Percentiles rank a stretch among this genome's conserved stretches.
These are phyloP conservation scores for Hemileccinum impolitum DNA, from an alignment of 768 basidiomycete species.

Conservation along the genomic window DNA sequence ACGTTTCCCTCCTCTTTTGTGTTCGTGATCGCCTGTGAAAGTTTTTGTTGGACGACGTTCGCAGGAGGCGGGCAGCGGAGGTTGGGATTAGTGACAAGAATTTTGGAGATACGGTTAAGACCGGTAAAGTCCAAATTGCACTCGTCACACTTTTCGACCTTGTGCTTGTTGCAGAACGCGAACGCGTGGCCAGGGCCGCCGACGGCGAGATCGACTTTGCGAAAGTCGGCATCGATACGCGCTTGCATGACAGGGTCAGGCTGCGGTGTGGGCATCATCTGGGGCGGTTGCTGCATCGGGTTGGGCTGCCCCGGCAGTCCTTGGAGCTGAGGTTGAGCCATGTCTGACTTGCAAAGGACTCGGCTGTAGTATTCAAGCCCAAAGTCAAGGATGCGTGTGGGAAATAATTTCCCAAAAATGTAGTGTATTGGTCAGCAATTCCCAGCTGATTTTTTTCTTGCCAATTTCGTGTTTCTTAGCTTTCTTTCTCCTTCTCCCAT, in stretches of 20 bases:
- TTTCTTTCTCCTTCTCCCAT: slow-evolving; percentile 26
- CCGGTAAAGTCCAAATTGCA: slow-evolving; percentile 72
- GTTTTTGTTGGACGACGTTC: slow-evolving; percentile 69
- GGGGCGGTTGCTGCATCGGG: slow-evolving; percentile 36
- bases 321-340: slow-evolving; percentile 66
- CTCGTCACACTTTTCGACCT: slow-evolving; percentile 66
- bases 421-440: slow-evolving; percentile 24
- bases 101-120: slow-evolving; percentile 73
- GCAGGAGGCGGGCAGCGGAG: slow-evolving; percentile 79
- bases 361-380: no score
- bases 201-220: slow-evolving; percentile 53
- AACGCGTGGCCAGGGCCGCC: slow-evolving; percentile 48
- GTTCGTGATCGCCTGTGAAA: slow-evolving; percentile 68
- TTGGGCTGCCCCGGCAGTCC: slow-evolving; percentile 44
- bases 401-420: neutral
- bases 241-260: slow-evolving; percentile 74
- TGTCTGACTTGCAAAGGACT: slow-evolving; percentile 19
- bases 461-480: slow-evolving; percentile 10
- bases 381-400: slow-evolving; percentile 4
- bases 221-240: slow-evolving; percentile 71
- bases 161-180: slow-evolving; percentile 65
- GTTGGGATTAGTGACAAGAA: slow-evolving; percentile 66
- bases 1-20: slow-evolving; percentile 97
- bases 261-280: slow-evolving; percentile 42
- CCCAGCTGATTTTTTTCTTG: slow-evolving; percentile 25